Evolutionary conservation across 495 filamentous ascomycete species (phyloP).

Genomic region (Astrocystis sublimbata): DNA sequence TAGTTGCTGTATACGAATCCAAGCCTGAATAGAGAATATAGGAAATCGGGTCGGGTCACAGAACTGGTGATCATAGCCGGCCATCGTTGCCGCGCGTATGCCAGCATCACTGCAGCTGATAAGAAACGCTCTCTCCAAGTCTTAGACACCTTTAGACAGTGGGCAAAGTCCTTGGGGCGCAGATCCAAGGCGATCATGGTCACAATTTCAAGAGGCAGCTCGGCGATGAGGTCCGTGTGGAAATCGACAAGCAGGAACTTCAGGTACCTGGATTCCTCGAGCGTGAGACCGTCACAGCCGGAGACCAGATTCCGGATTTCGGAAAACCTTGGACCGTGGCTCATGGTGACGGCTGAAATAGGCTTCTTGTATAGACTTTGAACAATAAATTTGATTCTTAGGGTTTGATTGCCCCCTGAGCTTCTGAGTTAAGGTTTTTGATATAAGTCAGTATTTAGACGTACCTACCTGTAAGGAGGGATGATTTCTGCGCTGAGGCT

Average conservation of each 20-base stretch:
- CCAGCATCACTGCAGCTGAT: constrained; percentile 20
- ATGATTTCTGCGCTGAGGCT: too few species aligned
- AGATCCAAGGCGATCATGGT: constrained; percentile 29
- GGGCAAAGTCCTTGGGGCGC: constrained; percentile 21
- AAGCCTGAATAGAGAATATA: constrained; percentile 18
- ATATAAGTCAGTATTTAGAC: too few species aligned
- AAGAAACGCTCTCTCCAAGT: constrained; percentile 34
- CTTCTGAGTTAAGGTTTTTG: too few species aligned
- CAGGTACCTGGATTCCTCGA: constrained; percentile 29
- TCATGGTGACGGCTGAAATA: neutral
- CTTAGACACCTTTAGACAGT: constrained; percentile 34
- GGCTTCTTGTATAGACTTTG: neutral
- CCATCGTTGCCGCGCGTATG: constrained; percentile 20
- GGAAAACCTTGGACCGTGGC: neutral
- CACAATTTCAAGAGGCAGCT: constrained; percentile 37
- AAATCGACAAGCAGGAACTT: constrained; percentile 23
- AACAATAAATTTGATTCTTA: too few species aligned
- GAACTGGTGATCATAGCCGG: constrained; percentile 24
- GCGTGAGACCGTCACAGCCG: constrained; percentile 15
- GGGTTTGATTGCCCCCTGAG: too few species aligned
- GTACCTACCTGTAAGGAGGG: too few species aligned
- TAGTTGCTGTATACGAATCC: constrained; percentile 16
- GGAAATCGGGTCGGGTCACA: neutral
- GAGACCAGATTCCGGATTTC: constrained; percentile 6
- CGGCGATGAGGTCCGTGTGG: constrained; percentile 30